phyloP scores from a whole-genome alignment of 495 filamentous ascomycete genomes.

The Penicillium canariense region DNA sequence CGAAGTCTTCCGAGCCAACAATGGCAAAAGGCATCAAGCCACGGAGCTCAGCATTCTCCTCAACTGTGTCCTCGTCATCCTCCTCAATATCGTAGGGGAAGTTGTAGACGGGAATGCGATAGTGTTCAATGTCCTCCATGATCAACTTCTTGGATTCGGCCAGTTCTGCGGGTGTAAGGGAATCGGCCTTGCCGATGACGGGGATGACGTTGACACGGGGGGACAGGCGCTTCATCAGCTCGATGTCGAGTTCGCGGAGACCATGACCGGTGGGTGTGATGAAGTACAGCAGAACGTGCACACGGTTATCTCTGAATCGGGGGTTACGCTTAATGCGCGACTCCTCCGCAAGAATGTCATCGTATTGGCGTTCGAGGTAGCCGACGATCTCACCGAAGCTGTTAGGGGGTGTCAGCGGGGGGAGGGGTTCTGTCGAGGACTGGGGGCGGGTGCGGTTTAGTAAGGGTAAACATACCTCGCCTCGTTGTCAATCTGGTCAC shows the following conservation, averaged over 20 bases:
- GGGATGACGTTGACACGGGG: constrained; percentile 98
- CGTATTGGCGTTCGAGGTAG: constrained; percentile 97
- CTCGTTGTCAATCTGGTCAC: constrained; percentile 99
- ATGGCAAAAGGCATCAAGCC: constrained; percentile 99
- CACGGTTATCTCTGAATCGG: constrained; percentile 96
- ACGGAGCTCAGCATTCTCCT: constrained; percentile 96
- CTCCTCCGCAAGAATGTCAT: constrained; percentile 97
- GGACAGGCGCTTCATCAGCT: constrained; percentile 98
- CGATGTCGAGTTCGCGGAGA: constrained; percentile 97
- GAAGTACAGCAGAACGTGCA: constrained; percentile 97
- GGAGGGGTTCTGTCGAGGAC: neutral
- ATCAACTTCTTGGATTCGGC: constrained; percentile 99
- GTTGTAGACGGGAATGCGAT: constrained; percentile 99
- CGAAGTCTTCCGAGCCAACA: constrained; percentile 91
- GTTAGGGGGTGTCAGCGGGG: constrained; percentile 27
- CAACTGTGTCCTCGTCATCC: constrained; percentile 98
- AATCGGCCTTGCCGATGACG: constrained; percentile 97
- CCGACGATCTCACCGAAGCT: constrained; percentile 97
- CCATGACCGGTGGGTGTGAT: constrained; percentile 98
- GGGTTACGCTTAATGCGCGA: constrained; percentile 99
- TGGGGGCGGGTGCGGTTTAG: neutral
- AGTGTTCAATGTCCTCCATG: constrained; percentile 99
- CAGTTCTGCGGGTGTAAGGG: constrained; percentile 91
- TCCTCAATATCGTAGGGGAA: constrained; percentile 99
- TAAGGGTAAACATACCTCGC: constrained; percentile 64